These are phyloP conservation scores for Termitomyces sp. DNA, from an alignment of 768 basidiomycete genomes.

Conservation along the genomic window DNA sequence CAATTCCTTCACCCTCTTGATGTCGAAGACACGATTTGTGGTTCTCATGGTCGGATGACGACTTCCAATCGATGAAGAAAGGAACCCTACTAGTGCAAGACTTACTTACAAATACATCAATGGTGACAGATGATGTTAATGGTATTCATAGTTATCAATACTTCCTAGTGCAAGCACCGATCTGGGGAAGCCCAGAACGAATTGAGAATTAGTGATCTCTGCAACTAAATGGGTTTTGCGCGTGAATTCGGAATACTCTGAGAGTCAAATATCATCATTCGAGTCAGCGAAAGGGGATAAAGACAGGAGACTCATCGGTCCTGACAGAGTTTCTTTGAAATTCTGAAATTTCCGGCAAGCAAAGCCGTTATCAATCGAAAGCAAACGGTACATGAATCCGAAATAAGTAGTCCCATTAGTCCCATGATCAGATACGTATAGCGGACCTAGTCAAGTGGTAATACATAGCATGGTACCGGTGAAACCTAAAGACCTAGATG, in stretches of 20 bases:
- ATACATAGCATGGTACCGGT: background rate
- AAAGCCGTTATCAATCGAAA: background rate
- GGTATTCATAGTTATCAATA: too few relatives aligned
- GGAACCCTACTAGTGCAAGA: background rate
- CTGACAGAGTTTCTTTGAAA: background rate
- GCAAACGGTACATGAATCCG: background rate
- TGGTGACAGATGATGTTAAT: too few relatives aligned
- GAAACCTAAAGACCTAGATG: background rate
- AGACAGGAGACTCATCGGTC: too few relatives aligned
- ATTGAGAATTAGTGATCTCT: background rate
- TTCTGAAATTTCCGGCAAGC: background rate
- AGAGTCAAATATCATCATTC: background rate
- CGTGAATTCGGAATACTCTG: background rate
- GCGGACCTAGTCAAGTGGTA: background rate
- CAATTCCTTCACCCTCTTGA: background rate
- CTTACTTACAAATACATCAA: too few relatives aligned
- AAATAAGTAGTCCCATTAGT: background rate
- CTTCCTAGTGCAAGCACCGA: background rate
- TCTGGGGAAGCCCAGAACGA: background rate
- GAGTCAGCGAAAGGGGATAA: background rate
- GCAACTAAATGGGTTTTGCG: background rate
- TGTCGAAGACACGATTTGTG: background rate
- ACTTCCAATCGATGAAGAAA: background rate
- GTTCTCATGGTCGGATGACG: background rate
- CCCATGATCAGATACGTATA: background rate